Evolutionary conservation across 176 grass and related monocot genomes (phyloP).

Genomic region (Cenchrus fungigraminus): DNA sequence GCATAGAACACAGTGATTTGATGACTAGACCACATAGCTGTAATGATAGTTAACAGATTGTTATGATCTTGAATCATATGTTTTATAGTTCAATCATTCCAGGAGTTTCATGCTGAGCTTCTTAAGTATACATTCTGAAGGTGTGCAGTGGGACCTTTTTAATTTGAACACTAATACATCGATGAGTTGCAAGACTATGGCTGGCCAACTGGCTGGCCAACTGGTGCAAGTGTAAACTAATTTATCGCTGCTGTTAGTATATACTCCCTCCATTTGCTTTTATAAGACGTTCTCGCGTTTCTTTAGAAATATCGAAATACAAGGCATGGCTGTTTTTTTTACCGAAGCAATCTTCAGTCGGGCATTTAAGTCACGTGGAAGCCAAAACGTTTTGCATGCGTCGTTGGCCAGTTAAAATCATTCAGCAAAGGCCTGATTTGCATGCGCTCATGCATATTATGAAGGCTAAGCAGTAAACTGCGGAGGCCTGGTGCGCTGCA

Average conservation of each 20-base stretch:
- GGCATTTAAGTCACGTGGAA: no score
- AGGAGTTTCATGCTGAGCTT: background rate
- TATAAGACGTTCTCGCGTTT: no score
- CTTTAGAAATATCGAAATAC: no score
- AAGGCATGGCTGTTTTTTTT: no score
- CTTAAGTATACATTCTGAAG: background rate
- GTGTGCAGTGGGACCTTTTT: background rate
- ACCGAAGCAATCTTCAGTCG: no score
- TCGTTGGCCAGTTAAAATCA: no score
- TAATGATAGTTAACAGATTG: slow-evolving; percentile 11
- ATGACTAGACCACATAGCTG: background rate
- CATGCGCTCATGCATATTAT: no score
- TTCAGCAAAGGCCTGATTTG: no score
- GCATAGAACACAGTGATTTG: background rate
- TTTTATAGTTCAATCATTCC: background rate
- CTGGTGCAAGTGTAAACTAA: background rate
- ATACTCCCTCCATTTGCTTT: no score
- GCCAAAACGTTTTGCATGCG: no score
- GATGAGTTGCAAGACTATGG: background rate
- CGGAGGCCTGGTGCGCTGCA: no score
- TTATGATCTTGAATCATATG: background rate
- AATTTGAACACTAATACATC: background rate
- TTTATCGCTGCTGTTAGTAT: background rate
- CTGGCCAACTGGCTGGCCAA: background rate
- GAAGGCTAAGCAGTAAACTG: no score